phyloP scores from a whole-genome alignment of 306 rosid species.

The Luffa acutangula region DNA sequence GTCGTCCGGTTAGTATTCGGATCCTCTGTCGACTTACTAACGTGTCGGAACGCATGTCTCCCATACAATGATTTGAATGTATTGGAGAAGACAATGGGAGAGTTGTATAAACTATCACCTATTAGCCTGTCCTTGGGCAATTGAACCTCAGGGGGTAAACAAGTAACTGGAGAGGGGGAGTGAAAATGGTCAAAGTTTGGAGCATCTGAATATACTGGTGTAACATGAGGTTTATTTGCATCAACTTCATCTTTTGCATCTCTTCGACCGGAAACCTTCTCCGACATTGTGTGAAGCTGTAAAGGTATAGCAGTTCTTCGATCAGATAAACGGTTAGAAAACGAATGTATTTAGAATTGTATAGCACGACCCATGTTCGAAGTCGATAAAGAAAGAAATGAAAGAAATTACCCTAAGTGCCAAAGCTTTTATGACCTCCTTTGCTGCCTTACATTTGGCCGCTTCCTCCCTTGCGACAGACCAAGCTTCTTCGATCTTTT shows the following conservation, averaged over 20 bases:
- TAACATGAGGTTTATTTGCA: slow-evolving; percentile 25
- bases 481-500: slow-evolving; percentile 52
- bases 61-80: slow-evolving; percentile 43
- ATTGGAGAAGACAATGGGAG: slow-evolving; percentile 47
- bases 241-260: slow-evolving; percentile 28
- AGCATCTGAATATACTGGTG: slow-evolving; percentile 27
- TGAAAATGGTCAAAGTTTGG: slow-evolving; percentile 2
- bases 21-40: slow-evolving; percentile 19
- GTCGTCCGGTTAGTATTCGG: slow-evolving; percentile 12
- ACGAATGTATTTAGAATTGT: background rate
- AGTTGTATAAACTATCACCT: slow-evolving; percentile 31
- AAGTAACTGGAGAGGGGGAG: background rate
- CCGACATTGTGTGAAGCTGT: slow-evolving; percentile 63
- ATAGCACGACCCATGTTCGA: background rate
- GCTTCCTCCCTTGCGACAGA: slow-evolving; percentile 60
- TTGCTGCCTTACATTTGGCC: slow-evolving; percentile 56
- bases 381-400: background rate
- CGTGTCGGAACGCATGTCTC: slow-evolving; percentile 23
- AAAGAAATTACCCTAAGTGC: slow-evolving; percentile 43
- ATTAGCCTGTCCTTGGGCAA: slow-evolving; percentile 24
- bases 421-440: slow-evolving; percentile 64
- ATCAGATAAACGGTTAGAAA: background rate
- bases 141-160: slow-evolving; percentile 18
- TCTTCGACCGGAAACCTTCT: slow-evolving; percentile 25
- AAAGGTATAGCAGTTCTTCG: slow-evolving; percentile 1